Evolutionary conservation across 257 asterid genomes (phyloP).

Genomic region (Vinca minor): DNA sequence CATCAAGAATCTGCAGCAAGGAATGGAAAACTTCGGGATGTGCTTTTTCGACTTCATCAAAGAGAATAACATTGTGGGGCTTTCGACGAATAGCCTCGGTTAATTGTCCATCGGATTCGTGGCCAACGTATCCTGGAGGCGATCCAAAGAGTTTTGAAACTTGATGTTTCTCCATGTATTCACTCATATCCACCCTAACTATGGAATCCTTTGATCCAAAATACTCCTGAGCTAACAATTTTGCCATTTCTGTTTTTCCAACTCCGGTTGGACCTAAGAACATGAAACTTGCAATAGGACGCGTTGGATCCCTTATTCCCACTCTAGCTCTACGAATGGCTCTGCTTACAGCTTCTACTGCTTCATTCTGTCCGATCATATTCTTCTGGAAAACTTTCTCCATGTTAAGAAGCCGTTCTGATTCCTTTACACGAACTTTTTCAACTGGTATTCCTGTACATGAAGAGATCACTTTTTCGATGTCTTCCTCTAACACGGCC

Average conservation of each 20-base stretch:
- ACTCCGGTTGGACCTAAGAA: slow-evolving; percentile 94
- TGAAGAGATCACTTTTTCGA: slow-evolving; percentile 25
- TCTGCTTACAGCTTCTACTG: slow-evolving; percentile 64
- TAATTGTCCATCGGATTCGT: slow-evolving; percentile 72
- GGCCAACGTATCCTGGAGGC: slow-evolving; percentile 90
- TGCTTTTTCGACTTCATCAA: slow-evolving; percentile 83
- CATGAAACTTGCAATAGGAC: slow-evolving; percentile 85
- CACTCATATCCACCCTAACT: slow-evolving; percentile 89
- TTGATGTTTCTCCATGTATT: slow-evolving; percentile 83
- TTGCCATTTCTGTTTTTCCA: slow-evolving; percentile 80
- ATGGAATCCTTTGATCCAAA: slow-evolving; percentile 80
- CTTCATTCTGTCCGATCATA: slow-evolving; percentile 81
- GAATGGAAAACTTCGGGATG: slow-evolving; percentile 72
- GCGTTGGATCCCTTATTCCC: slow-evolving; percentile 69
- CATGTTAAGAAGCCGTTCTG: slow-evolving; percentile 33
- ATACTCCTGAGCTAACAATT: slow-evolving; percentile 67
- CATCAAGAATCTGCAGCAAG: slow-evolving; percentile 85
- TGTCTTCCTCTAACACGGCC: slow-evolving; percentile 36
- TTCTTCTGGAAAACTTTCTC: slow-evolving; percentile 37
- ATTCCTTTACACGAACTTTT: slow-evolving; percentile 35
- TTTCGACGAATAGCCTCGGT: slow-evolving; percentile 74
- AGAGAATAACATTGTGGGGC: slow-evolving; percentile 66
- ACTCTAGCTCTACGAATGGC: slow-evolving; percentile 86
- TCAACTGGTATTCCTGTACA: slow-evolving; percentile 39
- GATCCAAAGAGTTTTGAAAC: slow-evolving; percentile 80